These are phyloP conservation scores for Aquilaria agallochum DNA, from an alignment of 441 rosid genomes.

Conservation along the genomic window DNA sequence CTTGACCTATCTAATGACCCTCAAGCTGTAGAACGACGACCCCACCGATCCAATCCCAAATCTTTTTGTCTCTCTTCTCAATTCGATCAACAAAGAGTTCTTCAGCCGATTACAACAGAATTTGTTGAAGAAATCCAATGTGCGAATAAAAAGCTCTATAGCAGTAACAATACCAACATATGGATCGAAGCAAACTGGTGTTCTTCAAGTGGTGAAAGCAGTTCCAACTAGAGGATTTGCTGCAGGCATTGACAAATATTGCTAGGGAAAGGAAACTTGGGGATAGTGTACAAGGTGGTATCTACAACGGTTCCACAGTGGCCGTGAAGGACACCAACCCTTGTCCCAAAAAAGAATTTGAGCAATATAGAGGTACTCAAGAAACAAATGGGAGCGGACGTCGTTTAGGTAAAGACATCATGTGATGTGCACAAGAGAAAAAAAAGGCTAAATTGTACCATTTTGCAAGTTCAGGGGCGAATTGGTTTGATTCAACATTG, in stretches of 20 bases:
- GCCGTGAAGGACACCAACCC: constrained; percentile 98
- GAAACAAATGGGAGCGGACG: too few relatives aligned
- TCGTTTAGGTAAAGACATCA: too few relatives aligned
- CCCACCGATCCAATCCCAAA: constrained; percentile 70
- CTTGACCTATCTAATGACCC: constrained; percentile 52
- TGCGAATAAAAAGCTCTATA: constrained; percentile 52
- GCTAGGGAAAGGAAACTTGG: constrained; percentile 93
- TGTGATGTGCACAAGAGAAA: background rate
- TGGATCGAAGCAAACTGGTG: constrained; percentile 73
- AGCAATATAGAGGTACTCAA: constrained; percentile 24
- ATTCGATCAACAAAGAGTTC: constrained; percentile 53
- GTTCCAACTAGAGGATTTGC: constrained; percentile 82
- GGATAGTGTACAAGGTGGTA: constrained; percentile 89
- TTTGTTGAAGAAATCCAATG: constrained; percentile 48
- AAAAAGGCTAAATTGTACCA: background rate
- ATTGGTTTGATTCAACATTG: background rate
- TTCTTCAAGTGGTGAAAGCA: constrained; percentile 71
- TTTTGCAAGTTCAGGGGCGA: background rate
- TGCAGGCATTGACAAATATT: constrained; percentile 90
- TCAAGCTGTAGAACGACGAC: constrained; percentile 65
- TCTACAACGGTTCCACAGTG: constrained; percentile 62
- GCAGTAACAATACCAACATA: constrained; percentile 68
- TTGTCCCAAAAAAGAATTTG: constrained; percentile 83
- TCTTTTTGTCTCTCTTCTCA: constrained; percentile 32
- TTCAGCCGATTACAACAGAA: constrained; percentile 56